Percentiles rank a stretch among this genome's conserved stretches.
Evolutionary conservation across 495 filamentous ascomycete genomes (phyloP).

Genomic region (Podospora australis): DNA sequence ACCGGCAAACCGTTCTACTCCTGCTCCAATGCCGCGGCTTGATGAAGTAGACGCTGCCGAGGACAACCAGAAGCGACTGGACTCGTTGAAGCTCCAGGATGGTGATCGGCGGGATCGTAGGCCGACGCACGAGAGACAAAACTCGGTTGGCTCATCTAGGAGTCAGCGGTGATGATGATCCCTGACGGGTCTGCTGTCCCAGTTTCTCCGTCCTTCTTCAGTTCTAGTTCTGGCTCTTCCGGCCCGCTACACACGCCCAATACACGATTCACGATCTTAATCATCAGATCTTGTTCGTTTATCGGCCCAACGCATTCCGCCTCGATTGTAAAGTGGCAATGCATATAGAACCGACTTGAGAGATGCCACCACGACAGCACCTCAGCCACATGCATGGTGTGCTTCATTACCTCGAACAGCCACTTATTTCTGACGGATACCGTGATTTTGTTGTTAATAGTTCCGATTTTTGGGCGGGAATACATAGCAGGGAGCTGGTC

Average conservation of each 20-base stretch:
- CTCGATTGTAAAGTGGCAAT: too few species aligned
- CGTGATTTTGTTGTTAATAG: conserved; percentile 12
- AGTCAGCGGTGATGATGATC: conserved; percentile 36
- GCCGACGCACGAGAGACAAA: conserved; percentile 44
- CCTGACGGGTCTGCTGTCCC: background rate
- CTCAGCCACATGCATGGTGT: background rate
- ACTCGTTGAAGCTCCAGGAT: conserved; percentile 80
- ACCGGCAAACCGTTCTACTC: conserved; percentile 10
- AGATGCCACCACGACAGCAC: background rate
- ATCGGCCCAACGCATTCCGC: too few species aligned
- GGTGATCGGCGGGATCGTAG: conserved; percentile 40
- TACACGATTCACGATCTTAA: background rate
- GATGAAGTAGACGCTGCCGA: conserved; percentile 73
- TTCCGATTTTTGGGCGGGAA: conserved; percentile 7
- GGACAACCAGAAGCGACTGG: conserved; percentile 76
- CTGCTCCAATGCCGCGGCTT: conserved; percentile 32
- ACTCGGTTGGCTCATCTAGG: conserved; percentile 43
- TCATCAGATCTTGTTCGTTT: too few species aligned
- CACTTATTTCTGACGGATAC: background rate
- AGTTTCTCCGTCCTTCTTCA: too few species aligned
- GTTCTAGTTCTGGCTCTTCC: background rate
- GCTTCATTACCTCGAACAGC: background rate
- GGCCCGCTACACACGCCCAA: background rate
- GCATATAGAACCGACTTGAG: too few species aligned
- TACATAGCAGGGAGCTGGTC: too few species aligned